A percentile compares a stretch with the other conserved stretches of the same genome.
These are phyloP conservation scores for Septoria linicola DNA, from an alignment of 2,329 filamentous ascomycete genomes.

Conservation along the genomic window DNA sequence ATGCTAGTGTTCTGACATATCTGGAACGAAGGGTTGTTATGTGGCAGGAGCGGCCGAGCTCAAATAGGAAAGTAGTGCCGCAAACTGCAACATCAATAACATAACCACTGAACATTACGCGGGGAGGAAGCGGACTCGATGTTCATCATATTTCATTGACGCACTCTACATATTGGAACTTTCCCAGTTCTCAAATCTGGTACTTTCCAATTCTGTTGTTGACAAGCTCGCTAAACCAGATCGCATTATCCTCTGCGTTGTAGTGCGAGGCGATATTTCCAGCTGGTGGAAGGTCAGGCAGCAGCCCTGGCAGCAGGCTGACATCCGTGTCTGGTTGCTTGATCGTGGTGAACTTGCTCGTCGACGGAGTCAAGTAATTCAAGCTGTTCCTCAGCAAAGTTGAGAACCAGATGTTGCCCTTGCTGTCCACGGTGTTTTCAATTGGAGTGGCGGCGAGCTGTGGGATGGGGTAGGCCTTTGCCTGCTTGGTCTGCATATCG, in stretches of 20 bases:
- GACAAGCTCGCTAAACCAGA: conserved; percentile 25
- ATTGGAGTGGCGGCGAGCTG: conserved; percentile 23
- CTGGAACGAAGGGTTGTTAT: too few relatives aligned
- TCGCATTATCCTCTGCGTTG: conserved; percentile 19
- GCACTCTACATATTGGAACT: background rate
- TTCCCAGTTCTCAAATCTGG: conserved; percentile 5
- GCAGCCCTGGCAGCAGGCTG: conserved; percentile 12
- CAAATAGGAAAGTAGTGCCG: too few relatives aligned
- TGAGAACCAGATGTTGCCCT: conserved; percentile 28
- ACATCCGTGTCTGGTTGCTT: conserved; percentile 22
- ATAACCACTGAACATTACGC: too few relatives aligned
- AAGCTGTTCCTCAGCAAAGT: conserved; percentile 23
- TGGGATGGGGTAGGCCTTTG: conserved; percentile 21
- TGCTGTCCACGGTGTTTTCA: conserved; percentile 23
- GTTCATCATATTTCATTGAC: too few relatives aligned
- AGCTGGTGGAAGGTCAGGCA: conserved; percentile 24
- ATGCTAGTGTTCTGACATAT: too few relatives aligned
- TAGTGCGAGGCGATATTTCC: conserved; percentile 26
- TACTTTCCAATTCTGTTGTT: conserved; percentile 27
- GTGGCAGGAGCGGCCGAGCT: too few relatives aligned
- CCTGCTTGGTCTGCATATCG: conserved; percentile 24
- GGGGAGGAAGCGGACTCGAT: too few relatives aligned
- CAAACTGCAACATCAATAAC: too few relatives aligned
- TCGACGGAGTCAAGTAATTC: conserved; percentile 25
- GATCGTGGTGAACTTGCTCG: conserved; percentile 22